Conservation (phyloP, 805 yeast genomes). For the Debaryomyces prosopidis region DNA sequence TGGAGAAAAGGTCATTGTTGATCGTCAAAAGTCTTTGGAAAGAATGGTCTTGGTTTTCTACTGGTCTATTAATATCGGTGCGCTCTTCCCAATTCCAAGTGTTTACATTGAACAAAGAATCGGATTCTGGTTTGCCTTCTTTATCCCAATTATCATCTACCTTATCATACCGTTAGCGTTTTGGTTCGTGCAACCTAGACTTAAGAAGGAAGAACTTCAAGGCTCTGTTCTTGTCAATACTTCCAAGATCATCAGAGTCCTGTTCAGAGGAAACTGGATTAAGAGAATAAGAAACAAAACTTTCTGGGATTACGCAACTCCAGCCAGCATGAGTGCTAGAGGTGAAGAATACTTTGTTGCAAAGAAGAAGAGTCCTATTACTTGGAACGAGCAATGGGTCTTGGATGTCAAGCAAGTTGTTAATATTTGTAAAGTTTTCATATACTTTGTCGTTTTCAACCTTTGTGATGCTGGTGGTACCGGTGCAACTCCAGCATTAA, state of each 20-base stretch:
- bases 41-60: conserved; percentile 49
- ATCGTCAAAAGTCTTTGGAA: conserved; percentile 44
- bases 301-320: conserved; percentile 53
- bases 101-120: conserved; percentile 51
- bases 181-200: conserved; percentile 24
- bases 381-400: conserved; percentile 49
- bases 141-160: conserved; percentile 42
- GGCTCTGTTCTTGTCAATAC: conserved; percentile 51
- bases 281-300: conserved; percentile 37
- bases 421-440: conserved; percentile 45
- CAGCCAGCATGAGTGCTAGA: conserved; percentile 43
- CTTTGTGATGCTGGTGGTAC: conserved; percentile 46
- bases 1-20: conserved; percentile 68
- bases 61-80: conserved; percentile 58
- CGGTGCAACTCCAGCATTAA: conserved; percentile 40
- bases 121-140: conserved; percentile 57
- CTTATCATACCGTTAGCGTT: conserved; percentile 32
- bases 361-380: conserved; percentile 33
- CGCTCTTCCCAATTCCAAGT: conserved; percentile 53
- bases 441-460: conserved; percentile 39
- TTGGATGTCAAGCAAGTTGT: conserved; percentile 45
- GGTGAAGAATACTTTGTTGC: conserved; percentile 37
- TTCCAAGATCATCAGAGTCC: conserved; percentile 40
- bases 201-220: conserved; percentile 34
- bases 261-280: conserved; percentile 45